Percentiles rank a stretch among this genome's conserved stretches.
phyloP scores from a whole-genome alignment of 306 rosid genomes.

The Trichosanthes truncata region DNA sequence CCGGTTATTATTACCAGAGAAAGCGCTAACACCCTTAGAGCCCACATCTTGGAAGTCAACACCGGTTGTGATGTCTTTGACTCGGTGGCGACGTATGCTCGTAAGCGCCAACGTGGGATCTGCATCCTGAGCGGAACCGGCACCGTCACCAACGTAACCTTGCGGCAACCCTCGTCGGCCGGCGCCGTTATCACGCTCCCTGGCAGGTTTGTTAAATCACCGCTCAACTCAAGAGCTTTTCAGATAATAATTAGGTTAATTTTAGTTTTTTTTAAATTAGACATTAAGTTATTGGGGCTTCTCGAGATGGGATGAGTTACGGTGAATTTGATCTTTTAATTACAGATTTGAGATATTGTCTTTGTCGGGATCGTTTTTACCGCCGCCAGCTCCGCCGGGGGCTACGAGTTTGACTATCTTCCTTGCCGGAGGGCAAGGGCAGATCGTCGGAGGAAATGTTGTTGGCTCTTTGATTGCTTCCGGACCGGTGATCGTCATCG shows the following conservation, averaged over 20 bases:
- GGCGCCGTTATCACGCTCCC: conserved; percentile 51
- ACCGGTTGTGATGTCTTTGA: conserved; percentile 85
- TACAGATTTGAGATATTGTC: conserved; percentile 66
- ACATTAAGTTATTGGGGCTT: not conserved
- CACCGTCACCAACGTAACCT: conserved; percentile 59
- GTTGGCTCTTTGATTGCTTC: conserved; percentile 78
- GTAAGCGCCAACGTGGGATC: conserved; percentile 83
- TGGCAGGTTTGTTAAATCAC: conserved; percentile 30
- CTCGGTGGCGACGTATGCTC: conserved; percentile 60
- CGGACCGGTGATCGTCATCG: conserved; percentile 77
- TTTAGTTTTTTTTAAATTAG: not conserved
- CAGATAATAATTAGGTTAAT: not conserved
- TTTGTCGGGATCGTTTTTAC: conserved; percentile 63
- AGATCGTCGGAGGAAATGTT: conserved; percentile 84
- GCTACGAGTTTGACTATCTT: conserved; percentile 71
- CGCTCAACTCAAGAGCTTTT: not conserved
- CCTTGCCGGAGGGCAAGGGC: conserved; percentile 87
- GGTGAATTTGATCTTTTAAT: not conserved
- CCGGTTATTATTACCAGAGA: conserved; percentile 81
- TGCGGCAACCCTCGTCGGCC: conserved; percentile 53
- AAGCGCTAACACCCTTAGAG: conserved; percentile 79
- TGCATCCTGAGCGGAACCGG: conserved; percentile 78
- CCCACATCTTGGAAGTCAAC: conserved; percentile 79
- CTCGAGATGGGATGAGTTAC: not conserved
- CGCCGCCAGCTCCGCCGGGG: conserved; percentile 92